Percentiles rank a stretch among this genome's conserved stretches.
phyloP scores from a whole-genome alignment of 768 basidiomycete genomes.

The Suillus fuscotomentosus region DNA sequence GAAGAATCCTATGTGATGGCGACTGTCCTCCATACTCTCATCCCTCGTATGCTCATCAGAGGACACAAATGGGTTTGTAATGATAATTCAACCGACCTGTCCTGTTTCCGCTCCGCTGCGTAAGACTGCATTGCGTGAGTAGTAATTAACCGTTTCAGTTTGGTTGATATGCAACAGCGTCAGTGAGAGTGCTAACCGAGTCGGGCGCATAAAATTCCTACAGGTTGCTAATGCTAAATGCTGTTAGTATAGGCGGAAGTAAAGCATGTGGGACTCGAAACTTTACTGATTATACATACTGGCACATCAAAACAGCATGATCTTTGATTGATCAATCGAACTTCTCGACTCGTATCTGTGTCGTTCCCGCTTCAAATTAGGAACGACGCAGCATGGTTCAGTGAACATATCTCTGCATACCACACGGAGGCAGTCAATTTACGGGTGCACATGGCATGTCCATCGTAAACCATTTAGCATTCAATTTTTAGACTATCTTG shows the following conservation, averaged over 20 bases:
- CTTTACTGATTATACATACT: too few relatives aligned
- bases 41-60: neutral
- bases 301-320: too few relatives aligned
- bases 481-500: too few relatives aligned
- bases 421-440: too few relatives aligned
- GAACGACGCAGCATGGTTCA: too few relatives aligned
- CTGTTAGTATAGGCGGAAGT: neutral
- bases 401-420: too few relatives aligned
- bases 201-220: neutral
- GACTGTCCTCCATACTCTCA: conserved; percentile 20
- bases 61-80: too few relatives aligned
- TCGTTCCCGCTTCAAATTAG: too few relatives aligned
- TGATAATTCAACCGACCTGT: neutral
- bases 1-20: neutral
- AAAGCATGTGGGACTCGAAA: neutral
- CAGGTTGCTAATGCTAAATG: neutral
- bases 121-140: neutral
- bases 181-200: neutral
- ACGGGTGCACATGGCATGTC: too few relatives aligned
- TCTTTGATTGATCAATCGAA: too few relatives aligned
- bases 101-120: neutral
- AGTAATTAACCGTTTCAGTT: neutral
- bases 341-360: too few relatives aligned
- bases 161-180: neutral
- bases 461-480: neutral